Evolutionary conservation across 2,329 filamentous ascomycete genomes (phyloP), one percentile per base, ranked within the genome.

Genomic region (Endocalyx cinctus): DNA sequence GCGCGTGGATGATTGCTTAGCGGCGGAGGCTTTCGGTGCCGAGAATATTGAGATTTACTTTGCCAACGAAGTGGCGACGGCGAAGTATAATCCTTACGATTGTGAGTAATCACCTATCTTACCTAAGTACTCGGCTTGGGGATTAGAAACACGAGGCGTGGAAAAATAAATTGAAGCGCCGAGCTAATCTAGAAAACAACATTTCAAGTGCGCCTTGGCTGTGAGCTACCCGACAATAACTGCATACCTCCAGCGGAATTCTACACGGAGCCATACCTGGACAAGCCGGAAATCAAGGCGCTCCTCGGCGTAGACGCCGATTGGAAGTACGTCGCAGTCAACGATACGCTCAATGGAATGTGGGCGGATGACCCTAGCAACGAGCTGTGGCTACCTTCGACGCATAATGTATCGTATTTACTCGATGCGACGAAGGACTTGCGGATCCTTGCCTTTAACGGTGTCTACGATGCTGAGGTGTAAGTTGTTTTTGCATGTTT

Each of bases 391-490:
- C 25, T 39, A 5, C 36, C 36, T 3, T 35, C 36, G 15, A 39
- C 36, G 32, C 32, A 32, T 5, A 39, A 39, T 14, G 32, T 39
- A 12, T 31, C 36, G 14, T 39, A 29, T 27, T 29, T 39, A 8
- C 36, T 39, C 15, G 36, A 39, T 20, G 27, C 31, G 19, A n/a
- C n/a, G n/a, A 29, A 29, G 4, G 25, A 32, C 19, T 12, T 39
- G 6, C 32, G 36, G 15, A 25, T 39, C 5, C 14, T 39, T 1
- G 36, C 35, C n/a, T 35, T 39, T 17, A 39, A 39, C 17, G 36
- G 36, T 17, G 36, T 35, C 12, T 39, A 39, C 18, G 36, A 39
- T n/a, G 36, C 32, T 11, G 22, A 17, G 12, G 35, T 39, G 36
- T 39, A 32, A 13, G 36, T 39, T n/a, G n/a, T n/a, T n/a, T n/a